phyloP scores from a whole-genome alignment of 75 land plant species.

The Chamaecyparis obtusa region DNA sequence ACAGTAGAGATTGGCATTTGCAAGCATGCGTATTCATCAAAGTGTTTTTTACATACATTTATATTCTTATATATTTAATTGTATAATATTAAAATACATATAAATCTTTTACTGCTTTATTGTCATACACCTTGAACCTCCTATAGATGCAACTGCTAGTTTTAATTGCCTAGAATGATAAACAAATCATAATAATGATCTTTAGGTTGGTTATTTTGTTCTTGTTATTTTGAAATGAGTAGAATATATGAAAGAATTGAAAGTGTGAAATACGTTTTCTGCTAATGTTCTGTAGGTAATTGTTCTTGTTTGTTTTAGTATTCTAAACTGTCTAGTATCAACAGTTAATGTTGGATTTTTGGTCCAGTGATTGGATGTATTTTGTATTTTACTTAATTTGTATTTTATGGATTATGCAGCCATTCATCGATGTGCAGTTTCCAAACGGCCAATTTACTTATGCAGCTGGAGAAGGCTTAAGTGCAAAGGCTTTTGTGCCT shows the following conservation, averaged over 20 bases:
- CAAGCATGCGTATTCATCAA: too few species aligned
- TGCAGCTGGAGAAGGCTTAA: constrained; percentile 95
- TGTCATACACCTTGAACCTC: too few species aligned
- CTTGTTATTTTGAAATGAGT: not conserved
- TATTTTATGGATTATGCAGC: constrained; percentile 37
- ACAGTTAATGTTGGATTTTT: not conserved
- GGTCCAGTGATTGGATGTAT: not conserved
- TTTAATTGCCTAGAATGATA: not conserved
- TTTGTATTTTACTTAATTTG: not conserved
- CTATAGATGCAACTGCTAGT: not conserved
- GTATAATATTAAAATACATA: too few species aligned
- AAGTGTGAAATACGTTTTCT: not conserved
- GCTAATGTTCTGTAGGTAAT: not conserved
- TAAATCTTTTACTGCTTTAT: too few species aligned
- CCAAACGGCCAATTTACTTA: constrained; percentile 98
- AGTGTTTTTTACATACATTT: too few species aligned
- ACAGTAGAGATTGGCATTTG: too few species aligned
- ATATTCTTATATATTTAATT: too few species aligned
- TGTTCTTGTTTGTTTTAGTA: not conserved
- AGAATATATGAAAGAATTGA: not conserved
- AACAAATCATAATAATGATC: not conserved
- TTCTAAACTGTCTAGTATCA: not conserved
- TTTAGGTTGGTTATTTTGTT: not conserved
- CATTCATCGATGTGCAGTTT: constrained; percentile 96
- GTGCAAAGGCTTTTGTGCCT: constrained; percentile 77